These are phyloP conservation scores for Penicillium sp. DNA, from an alignment of 2,329 filamentous ascomycete genomes.

Conservation along the genomic window DNA sequence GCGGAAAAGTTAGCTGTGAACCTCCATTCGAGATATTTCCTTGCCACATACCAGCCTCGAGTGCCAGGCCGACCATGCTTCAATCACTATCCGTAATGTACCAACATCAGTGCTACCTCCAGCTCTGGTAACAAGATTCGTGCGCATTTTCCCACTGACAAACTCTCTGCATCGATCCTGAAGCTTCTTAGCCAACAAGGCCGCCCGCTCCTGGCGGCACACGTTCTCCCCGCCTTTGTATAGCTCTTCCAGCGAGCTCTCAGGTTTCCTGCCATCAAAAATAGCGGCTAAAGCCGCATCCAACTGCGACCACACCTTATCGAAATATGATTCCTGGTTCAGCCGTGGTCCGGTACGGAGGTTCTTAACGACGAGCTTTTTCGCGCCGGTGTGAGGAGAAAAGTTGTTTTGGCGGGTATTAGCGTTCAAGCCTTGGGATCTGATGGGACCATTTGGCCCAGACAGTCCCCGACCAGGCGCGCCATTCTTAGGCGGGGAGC, in stretches of 20 bases:
- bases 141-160: slow-evolving; percentile 56
- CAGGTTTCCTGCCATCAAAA: slow-evolving; percentile 64
- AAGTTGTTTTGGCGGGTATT: slow-evolving; percentile 52
- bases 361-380: slow-evolving; percentile 92
- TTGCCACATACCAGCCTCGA: slow-evolving; percentile 63
- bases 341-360: slow-evolving; percentile 65
- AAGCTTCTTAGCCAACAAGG: slow-evolving; percentile 66
- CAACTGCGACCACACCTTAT: slow-evolving; percentile 71
- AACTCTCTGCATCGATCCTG: slow-evolving; percentile 66
- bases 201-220: slow-evolving; percentile 74
- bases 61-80: slow-evolving; percentile 76
- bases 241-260: slow-evolving; percentile 79
- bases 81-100: slow-evolving; percentile 60
- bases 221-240: slow-evolving; percentile 91
- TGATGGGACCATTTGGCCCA: slow-evolving; percentile 34
- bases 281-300: slow-evolving; percentile 71
- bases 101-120: slow-evolving; percentile 60
- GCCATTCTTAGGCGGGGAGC: slow-evolving; percentile 38
- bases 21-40: background rate
- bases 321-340: slow-evolving; percentile 75
- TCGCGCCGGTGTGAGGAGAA: slow-evolving; percentile 73
- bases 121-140: slow-evolving; percentile 57
- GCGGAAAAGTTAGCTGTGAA: background rate
- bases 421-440: slow-evolving; percentile 34
- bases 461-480: slow-evolving; percentile 49